Evolutionary conservation across 306 rosid genomes (phyloP).

Genomic region (Acacia acuminata): DNA sequence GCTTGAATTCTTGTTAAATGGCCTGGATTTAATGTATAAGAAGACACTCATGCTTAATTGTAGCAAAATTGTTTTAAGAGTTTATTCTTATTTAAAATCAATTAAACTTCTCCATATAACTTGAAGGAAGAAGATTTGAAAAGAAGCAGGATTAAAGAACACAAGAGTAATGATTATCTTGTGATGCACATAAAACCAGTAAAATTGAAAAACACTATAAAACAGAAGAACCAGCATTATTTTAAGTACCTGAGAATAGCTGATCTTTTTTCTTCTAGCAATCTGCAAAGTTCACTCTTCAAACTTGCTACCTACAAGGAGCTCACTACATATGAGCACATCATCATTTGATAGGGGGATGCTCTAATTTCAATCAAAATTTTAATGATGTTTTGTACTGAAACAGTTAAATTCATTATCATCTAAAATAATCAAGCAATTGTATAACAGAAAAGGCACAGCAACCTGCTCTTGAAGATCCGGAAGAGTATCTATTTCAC

Average conservation of each 20-base stretch:
- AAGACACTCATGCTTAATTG: neutral
- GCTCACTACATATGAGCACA: constrained; percentile 34
- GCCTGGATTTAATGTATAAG: neutral
- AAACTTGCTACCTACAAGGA: constrained; percentile 80
- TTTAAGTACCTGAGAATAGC: constrained; percentile 73
- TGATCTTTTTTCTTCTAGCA: constrained; percentile 92
- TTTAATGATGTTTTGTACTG: neutral
- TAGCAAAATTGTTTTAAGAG: neutral
- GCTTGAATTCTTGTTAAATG: neutral
- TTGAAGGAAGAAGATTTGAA: neutral
- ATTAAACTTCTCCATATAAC: neutral
- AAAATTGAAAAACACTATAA: neutral
- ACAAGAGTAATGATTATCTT: neutral
- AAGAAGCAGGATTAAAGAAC: neutral
- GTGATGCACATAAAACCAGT: neutral
- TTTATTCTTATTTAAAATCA: neutral
- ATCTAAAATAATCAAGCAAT: constrained; percentile 17
- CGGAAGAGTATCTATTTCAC: constrained; percentile 75
- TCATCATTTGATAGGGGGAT: constrained; percentile 23
- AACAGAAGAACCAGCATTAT: neutral
- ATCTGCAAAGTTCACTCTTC: constrained; percentile 83
- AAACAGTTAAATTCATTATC: constrained; percentile 26
- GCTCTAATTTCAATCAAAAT: neutral
- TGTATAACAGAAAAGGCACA: constrained; percentile 17
- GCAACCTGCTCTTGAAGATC: constrained; percentile 91